Base-by-base conservation (phyloP, 2,329 filamentous ascomycete genomes). In the Bipolaris cookei region DNA sequence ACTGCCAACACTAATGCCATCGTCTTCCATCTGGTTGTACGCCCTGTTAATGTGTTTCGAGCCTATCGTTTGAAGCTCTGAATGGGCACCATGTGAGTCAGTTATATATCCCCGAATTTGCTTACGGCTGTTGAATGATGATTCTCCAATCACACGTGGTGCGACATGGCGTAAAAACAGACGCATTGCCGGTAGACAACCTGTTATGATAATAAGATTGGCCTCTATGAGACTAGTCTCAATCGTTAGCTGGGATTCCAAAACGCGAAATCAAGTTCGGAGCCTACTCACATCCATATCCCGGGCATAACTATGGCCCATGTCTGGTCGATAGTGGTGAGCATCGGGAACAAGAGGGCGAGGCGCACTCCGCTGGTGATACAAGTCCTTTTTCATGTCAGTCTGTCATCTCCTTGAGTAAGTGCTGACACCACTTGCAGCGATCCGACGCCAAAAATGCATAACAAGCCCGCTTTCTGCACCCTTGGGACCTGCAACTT, bases 121-220 rank as follows among this genome's bases (percentile, higher is more conserved):
- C 18, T 56, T 53, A 6, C 56, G 47, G 21, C 56, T 62, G 2
- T 38, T 54, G 28, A 58, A 10, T 16, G 53, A 48, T 1, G 52
- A 62, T 39, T 64, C 61, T 20, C 60, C 58, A 16, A 63, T 56
- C 23, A 62, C 20, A 7, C 30, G 53, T 1, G 77, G 76, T 0
- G 75, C 70, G 13, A 79, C 64, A 46, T 77, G 74, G 0, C 68
- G 68, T 58, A 79, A 71, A 69, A 79, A 79, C 8, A 76, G 75
- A 14, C 74, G 73, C 11, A 80, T 63, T 0, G 77, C 78, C 0
- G 78, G 77, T n/a, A 79, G 72, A 4, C 76, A 74, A 6, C 73
- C 77, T 56, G 77, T 79, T 13, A 78, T 75, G 20, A 80, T 72
- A 39, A 79, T 70, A 0, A 80, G 68, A 38, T 80, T 80, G 1